A percentile compares a stretch with the other conserved stretches of the same genome.
These are phyloP conservation scores for Candida boleticola DNA, from an alignment of 805 yeast species.

Conservation along the genomic window DNA sequence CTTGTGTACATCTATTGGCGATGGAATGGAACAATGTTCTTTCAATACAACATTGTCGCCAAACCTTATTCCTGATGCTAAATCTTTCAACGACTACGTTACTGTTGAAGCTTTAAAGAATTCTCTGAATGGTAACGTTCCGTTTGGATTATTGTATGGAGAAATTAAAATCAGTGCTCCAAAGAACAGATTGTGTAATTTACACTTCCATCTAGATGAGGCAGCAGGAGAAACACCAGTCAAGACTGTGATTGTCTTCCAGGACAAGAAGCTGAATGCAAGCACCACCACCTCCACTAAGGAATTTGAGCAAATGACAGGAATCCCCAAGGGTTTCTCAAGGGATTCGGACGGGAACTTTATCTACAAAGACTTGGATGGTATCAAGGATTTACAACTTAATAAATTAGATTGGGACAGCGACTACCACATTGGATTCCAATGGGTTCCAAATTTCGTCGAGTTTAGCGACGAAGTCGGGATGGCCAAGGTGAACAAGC, in stretches of 20 bases:
- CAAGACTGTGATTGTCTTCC: constrained; percentile 54
- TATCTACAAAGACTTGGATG: constrained; percentile 52
- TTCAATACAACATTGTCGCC: constrained; percentile 53
- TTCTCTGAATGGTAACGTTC: constrained; percentile 39
- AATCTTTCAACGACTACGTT: constrained; percentile 43
- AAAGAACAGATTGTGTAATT: constrained; percentile 62
- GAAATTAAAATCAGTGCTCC: constrained; percentile 56
- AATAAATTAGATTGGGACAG: constrained; percentile 65
- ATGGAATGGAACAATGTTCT: constrained; percentile 53
- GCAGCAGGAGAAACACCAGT: constrained; percentile 49
- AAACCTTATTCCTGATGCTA: constrained; percentile 26
- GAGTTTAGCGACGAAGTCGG: constrained; percentile 34
- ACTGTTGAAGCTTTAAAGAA: constrained; percentile 50
- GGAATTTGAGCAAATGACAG: constrained; percentile 7
- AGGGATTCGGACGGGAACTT: constrained; percentile 41
- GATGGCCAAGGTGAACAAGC: constrained; percentile 26
- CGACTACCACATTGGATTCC: constrained; percentile 59
- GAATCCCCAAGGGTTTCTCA: constrained; percentile 47
- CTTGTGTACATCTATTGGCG: constrained; percentile 32
- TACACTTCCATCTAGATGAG: constrained; percentile 54
- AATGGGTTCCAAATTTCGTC: constrained; percentile 70
- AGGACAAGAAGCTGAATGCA: constrained; percentile 21
- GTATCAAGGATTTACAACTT: constrained; percentile 62
- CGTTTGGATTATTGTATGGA: constrained; percentile 67
- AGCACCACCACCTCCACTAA: constrained; percentile 8